Base-by-base conservation (phyloP, 805 yeast genomes). In the Metschnikowia amazonensis region DNA sequence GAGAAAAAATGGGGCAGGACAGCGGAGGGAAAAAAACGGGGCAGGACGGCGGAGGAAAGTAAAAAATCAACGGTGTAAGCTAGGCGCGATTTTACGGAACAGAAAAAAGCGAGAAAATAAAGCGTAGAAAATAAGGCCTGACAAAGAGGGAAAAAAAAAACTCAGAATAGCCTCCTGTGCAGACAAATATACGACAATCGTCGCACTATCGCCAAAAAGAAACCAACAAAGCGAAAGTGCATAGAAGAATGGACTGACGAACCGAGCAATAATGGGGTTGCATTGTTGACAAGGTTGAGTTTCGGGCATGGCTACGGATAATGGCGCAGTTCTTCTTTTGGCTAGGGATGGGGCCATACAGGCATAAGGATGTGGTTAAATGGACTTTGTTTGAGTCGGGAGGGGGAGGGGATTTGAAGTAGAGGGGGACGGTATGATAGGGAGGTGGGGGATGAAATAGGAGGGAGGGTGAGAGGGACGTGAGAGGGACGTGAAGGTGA, bases 161-260 rank as follows among this genome's bases (percentile, higher is more conserved):
- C 28, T 14, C 28, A 35, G 20, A 35, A 35, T 35, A 35, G 38
- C 38, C 29, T 35, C 29, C 18, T 29, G 32, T 29, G 33, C 41
- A 27, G 41, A 29, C 33, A 20, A 31, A 37, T 9, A 37, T 37
- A 37, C 41, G 41, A 37, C 33, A 37, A 24, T 27, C 25, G 25
- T 20, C 41, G 41, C 41, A 37, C 41, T 20, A 37, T 27, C 33
- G 41, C 33, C 41, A 37, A 37, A 37, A 37, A 37, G 41, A 28
- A 29, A 27, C 25, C 35, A 32, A 32, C 35, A 32, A 32, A 32
- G 23, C 21, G 35, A 32, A 32, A 10, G 35, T 32, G 35, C 35
- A 32, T 32, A 32, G 21, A 32, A 32, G 35, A 32, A 32, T 17
- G 23, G 35, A 16, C 14, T 17, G 35, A 21, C 14, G 36, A 21